Conservation (phyloP, 768 basidiomycete genomes). For the Boletus edulis region DNA sequence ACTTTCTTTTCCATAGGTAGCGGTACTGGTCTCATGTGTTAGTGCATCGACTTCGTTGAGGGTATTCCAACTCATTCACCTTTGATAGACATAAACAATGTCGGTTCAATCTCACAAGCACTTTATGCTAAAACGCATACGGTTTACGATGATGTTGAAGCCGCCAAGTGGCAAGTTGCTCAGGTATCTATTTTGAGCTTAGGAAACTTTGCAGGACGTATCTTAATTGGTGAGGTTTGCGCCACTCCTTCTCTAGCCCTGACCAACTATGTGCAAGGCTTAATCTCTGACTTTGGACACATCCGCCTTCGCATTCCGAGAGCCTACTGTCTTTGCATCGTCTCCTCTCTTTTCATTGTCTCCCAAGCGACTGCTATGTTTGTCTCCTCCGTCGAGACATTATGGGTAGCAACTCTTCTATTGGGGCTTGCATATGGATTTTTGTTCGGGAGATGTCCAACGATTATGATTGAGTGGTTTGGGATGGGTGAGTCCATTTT, state of each 20-base stretch:
- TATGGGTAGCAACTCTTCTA: conserved; percentile 54
- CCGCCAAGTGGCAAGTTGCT: conserved; percentile 73
- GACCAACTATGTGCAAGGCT: conserved; percentile 38
- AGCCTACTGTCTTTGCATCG: conserved; percentile 66
- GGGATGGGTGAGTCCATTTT: conserved; percentile 62
- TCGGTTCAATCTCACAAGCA: conserved; percentile 73
- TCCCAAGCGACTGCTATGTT: conserved; percentile 64
- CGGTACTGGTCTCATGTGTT: conserved; percentile 78
- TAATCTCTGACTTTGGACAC: conserved; percentile 66
- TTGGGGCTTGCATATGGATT: conserved; percentile 61
- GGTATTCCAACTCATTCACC: not conserved
- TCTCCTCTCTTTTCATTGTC: conserved; percentile 64
- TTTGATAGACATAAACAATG: conserved; percentile 74
- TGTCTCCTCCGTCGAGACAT: conserved; percentile 52
- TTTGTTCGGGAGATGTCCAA: conserved; percentile 69
- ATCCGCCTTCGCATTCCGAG: conserved; percentile 58
- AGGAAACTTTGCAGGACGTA: conserved; percentile 77
- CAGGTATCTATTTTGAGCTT: conserved; percentile 85
- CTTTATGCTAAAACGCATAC: conserved; percentile 60
- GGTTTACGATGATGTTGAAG: conserved; percentile 63
- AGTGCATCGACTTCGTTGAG: conserved; percentile 16
- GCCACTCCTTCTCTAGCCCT: not conserved
- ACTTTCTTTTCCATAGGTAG: conserved; percentile 43
- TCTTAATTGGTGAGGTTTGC: conserved; percentile 57
- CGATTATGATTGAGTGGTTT: conserved; percentile 87